Evolutionary conservation across 169 alveolate genomes (phyloP).

Genomic region (Plasmodium relictum): DNA sequence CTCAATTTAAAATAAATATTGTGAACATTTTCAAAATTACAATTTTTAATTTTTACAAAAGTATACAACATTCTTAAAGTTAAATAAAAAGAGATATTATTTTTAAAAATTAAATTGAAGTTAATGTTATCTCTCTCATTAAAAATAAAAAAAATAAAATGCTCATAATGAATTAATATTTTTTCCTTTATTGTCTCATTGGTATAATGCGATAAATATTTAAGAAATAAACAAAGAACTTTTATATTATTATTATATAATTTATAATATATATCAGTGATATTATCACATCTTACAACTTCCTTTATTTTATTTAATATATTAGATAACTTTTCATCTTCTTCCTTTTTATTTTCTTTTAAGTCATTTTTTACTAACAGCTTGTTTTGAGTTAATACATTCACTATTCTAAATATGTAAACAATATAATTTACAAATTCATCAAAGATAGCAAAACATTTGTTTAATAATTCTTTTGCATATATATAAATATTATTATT

Average conservation of each 20-base stretch:
- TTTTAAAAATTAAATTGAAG: constrained; percentile 41
- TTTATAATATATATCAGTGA: constrained; percentile 8
- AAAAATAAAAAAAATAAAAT: constrained; percentile 32
- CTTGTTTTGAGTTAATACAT: constrained; percentile 16
- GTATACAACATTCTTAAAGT: constrained; percentile 42
- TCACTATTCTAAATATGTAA: constrained; percentile 13
- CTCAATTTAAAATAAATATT: constrained; percentile 53
- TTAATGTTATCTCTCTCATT: constrained; percentile 33
- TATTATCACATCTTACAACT: background rate
- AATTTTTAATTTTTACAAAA: constrained; percentile 42
- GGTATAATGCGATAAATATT: constrained; percentile 31
- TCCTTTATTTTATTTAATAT: constrained; percentile 15
- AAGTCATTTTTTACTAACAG: background rate
- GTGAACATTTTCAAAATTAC: constrained; percentile 36
- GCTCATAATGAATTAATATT: constrained; percentile 42
- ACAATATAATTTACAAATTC: constrained; percentile 32
- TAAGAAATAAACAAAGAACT: constrained; percentile 26
- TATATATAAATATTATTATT: constrained; percentile 17
- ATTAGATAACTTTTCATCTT: background rate
- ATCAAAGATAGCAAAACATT: constrained; percentile 38
- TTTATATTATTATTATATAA: constrained; percentile 23
- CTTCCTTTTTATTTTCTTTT: background rate
- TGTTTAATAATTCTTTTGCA: constrained; percentile 22
- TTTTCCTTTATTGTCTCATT: constrained; percentile 48
- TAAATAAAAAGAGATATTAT: constrained; percentile 24